Evolutionary conservation across 1,284 basidiomycete genomes (phyloP).

Genomic region (Trichosporon sp.): DNA sequence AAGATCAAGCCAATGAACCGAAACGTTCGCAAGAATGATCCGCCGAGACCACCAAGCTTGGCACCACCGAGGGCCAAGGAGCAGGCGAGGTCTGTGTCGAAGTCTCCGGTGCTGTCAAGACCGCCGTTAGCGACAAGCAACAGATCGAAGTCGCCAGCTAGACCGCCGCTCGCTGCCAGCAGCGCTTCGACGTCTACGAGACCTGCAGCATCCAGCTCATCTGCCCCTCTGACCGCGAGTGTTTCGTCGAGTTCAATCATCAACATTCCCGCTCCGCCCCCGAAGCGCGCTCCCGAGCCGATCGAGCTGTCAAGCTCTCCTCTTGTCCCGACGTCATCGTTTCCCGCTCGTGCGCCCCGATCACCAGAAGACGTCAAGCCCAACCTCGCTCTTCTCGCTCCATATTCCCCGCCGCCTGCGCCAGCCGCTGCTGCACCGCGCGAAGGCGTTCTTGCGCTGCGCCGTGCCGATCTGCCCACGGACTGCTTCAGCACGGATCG

Average conservation of each 20-base stretch:
- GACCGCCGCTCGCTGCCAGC: background rate
- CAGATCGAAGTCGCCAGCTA: background rate
- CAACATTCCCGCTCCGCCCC: background rate
- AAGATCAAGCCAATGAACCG: slow-evolving; percentile 15
- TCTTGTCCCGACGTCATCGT: background rate
- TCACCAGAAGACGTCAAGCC: slow-evolving; percentile 15
- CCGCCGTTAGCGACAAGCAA: background rate
- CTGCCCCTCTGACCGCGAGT: background rate
- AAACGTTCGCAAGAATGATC: slow-evolving; percentile 9
- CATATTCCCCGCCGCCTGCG: background rate
- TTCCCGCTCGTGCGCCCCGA: background rate
- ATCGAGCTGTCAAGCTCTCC: background rate
- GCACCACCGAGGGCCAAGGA: background rate
- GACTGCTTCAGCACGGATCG: background rate
- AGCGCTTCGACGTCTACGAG: background rate
- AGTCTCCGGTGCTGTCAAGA: background rate
- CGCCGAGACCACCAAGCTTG: background rate
- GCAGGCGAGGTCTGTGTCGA: background rate
- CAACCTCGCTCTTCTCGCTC: background rate
- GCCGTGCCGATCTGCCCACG: background rate
- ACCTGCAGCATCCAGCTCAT: background rate
- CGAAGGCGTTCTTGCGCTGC: background rate
- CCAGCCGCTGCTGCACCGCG: background rate
- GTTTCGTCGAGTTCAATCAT: background rate
- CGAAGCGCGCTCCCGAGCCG: background rate